These are phyloP conservation scores for Thelephora ganbajun DNA, from an alignment of 768 basidiomycete species.

Conservation along the genomic window DNA sequence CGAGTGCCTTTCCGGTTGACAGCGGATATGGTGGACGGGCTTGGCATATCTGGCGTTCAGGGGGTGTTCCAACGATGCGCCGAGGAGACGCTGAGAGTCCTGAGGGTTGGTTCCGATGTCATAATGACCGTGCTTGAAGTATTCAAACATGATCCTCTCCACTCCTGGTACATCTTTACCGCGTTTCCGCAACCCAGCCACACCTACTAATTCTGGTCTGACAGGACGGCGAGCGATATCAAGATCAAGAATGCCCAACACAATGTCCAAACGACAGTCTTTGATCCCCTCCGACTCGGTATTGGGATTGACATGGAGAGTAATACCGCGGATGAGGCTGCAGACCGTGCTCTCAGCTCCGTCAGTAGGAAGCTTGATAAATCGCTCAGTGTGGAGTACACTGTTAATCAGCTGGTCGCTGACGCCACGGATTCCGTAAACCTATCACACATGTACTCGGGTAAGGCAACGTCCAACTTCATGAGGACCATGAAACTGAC, in stretches of 20 bases:
- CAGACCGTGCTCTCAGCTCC: constrained; percentile 73
- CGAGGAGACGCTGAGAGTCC: constrained; percentile 86
- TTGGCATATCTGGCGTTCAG: constrained; percentile 80
- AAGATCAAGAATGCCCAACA: constrained; percentile 35
- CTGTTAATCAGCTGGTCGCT: constrained; percentile 84
- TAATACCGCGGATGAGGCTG: constrained; percentile 67
- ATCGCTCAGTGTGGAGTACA: constrained; percentile 80
- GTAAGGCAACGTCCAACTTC: constrained; percentile 23
- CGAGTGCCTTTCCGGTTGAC: constrained; percentile 93
- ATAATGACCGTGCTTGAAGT: constrained; percentile 94
- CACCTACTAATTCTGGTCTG: background rate
- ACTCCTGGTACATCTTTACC: constrained; percentile 63
- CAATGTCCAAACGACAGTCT: constrained; percentile 8
- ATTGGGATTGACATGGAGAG: constrained; percentile 51
- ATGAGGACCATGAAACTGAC: too few relatives aligned
- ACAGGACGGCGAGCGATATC: constrained; percentile 66
- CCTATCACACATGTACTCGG: constrained; percentile 64
- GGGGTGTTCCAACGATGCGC: constrained; percentile 93
- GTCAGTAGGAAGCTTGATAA: constrained; percentile 78
- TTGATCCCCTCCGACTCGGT: constrained; percentile 21
- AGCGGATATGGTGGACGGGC: constrained; percentile 84
- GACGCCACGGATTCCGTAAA: constrained; percentile 71
- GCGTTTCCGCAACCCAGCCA: background rate
- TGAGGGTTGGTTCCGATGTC: constrained; percentile 72
- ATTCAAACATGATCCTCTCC: constrained; percentile 91